Evolutionary conservation across 805 yeast genomes (phyloP), one percentile per base, ranked within the genome.

Genomic region (Sugiyamaella lignohabitans): DNA sequence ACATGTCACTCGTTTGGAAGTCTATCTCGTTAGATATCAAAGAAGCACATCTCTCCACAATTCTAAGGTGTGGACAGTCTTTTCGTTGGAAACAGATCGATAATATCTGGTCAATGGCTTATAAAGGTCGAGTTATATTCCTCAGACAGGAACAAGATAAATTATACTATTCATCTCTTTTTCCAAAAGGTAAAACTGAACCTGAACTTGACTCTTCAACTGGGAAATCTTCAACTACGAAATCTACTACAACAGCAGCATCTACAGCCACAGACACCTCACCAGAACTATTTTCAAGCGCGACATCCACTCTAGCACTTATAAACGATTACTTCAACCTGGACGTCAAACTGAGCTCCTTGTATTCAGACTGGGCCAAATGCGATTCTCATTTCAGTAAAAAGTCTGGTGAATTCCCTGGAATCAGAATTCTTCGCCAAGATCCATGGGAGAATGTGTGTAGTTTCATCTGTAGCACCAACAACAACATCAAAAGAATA

Each of bases 371-470:
- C 17, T 89, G 98, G 96, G 54, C 72, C 2, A 47, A 52, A 0
- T 72, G 65, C 17, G 94, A 87, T 60, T 42, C 68, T 17, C 63
- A 68, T 18, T 82, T 80, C 57, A 61, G 61, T 40, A 64, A 62
- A 42, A 61, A 52, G 11, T 60, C 60, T 38, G 36, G 46, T 2
- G 51, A 44, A 11, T 78, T 79, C 46, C 70, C 70, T 3, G 98
- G 97, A 0, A 80, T 91, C 17, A 68, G 98, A 24, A 87, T 91
- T 52, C 72, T 93, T 22, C 73, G 89, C 32, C 98, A 93, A 63
- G 96, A 91, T 53, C 98, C 98, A 0, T 93, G 98, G 98, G 98
- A 93, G 56, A 87, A 91, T 38, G 69, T 88, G 39, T 68, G 91
- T 17, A 84, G 93, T 1, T 93, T 91, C 54, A 93, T 93, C 8